Conservation (phyloP, 176 grass and related monocot genomes). For the Cymbopogon citratus region DNA sequence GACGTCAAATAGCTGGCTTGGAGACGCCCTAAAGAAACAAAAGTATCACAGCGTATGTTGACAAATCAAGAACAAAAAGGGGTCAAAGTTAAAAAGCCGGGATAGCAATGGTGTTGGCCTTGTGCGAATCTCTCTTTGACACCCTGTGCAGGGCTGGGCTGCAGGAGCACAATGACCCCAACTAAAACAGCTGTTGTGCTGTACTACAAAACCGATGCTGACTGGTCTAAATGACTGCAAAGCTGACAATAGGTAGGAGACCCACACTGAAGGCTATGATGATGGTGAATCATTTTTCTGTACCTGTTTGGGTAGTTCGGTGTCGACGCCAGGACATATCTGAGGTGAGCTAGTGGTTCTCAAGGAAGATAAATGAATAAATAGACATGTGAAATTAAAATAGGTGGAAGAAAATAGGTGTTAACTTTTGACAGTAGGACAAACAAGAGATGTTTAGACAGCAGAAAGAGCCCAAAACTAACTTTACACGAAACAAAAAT, state of each 20-base stretch:
- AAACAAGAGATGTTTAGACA: background rate
- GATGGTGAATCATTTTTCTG: background rate
- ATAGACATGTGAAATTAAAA: background rate
- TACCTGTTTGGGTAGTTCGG: background rate
- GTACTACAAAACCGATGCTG: background rate
- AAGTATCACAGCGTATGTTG: no score
- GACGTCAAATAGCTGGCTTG: no score
- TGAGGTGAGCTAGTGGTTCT: background rate
- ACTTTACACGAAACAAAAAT: background rate
- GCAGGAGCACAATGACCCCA: background rate
- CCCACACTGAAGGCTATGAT: background rate
- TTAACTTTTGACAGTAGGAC: background rate
- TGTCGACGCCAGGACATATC: background rate
- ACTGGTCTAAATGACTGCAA: background rate
- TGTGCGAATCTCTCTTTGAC: background rate
- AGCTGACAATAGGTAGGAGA: background rate
- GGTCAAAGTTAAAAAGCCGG: background rate
- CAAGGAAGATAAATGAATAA: background rate
- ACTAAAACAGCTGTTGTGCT: background rate
- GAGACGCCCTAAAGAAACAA: no score
- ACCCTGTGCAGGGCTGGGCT: background rate
- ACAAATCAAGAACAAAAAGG: background rate
- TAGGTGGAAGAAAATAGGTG: background rate
- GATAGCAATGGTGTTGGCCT: background rate
- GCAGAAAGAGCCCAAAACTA: background rate